Evolutionary conservation across 257 asterid genomes (phyloP), one percentile per base, ranked within the genome.

Genomic region (Echium plantagineum): DNA sequence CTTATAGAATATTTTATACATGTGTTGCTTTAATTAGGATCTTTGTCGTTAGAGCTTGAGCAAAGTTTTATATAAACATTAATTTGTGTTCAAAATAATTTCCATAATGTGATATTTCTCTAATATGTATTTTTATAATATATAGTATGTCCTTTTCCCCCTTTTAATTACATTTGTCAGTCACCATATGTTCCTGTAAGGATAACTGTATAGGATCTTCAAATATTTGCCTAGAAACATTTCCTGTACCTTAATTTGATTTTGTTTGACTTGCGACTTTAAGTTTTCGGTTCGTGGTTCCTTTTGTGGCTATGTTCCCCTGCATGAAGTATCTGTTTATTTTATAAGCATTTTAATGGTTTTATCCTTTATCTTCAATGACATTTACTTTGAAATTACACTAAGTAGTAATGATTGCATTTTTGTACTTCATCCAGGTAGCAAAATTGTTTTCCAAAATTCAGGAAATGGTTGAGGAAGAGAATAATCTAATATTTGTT

Each of bases 381-480:
- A 52, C 16, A 20, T 52, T 31, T 32, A 46, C 24, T n/a, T 52
- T 28, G 60, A 20, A 26, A 5, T 8, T 42, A 9, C 49, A 42
- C 49, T 55, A 30, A 15, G 22, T 52, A 28, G 22, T 15, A 24
- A 52, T 20, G 46, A n/a, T 47, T 62, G 53, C 53, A 5, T 3
- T 17, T 49, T 9, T 56, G 42, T 60, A 55, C 73, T 65, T 42
- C 30, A 70, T 67, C 71, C 64, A 93, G 98, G 99, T 89, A 22
- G 97, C 97, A 51, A 93, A 89, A 74, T 94, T 93, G 66, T 93
- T 93, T 82, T 75, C 89, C 35, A 89, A 89, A 71, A 89, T 89
- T 68, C 94, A 86, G 75, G 97, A 89, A 81, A 89, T 89, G 97
- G 93, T 89, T 55, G 97, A 89, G 78, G 97, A 89, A 72, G 97